phyloP scores from a whole-genome alignment of 257 asterid species.

The Solanum piurae region DNA sequence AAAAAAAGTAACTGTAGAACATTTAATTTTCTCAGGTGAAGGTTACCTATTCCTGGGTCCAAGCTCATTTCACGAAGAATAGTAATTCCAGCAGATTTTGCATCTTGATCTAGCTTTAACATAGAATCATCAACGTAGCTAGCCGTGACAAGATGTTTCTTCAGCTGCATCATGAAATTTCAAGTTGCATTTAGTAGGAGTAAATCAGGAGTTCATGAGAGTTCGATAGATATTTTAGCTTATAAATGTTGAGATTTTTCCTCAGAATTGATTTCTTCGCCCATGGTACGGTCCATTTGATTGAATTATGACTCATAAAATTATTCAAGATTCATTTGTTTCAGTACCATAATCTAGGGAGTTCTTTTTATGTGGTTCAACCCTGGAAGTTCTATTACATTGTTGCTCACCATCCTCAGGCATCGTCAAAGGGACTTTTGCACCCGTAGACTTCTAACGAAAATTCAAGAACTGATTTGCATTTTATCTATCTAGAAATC shows the following conservation, averaged over 20 bases:
- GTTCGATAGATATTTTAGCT: background rate
- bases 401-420: background rate
- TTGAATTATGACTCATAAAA: background rate
- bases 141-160: slow-evolving; percentile 84
- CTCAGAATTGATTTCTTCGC: background rate
- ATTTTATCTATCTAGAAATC: background rate
- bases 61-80: slow-evolving; percentile 97
- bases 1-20: background rate
- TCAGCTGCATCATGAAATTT: slow-evolving; percentile 37
- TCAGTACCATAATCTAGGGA: background rate
- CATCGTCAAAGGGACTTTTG: background rate
- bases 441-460: background rate
- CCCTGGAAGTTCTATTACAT: background rate
- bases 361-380: background rate
- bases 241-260: background rate
- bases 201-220: background rate
- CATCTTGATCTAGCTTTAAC: slow-evolving; percentile 66
- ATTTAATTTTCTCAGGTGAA: background rate
- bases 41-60: slow-evolving; percentile 96
- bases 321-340: background rate
- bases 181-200: background rate
- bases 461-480: background rate
- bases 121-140: slow-evolving; percentile 90
- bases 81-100: slow-evolving; percentile 59
- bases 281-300: background rate